Conservation (phyloP, 805 yeast genomes). For the Sugiyamaella floridensis region DNA sequence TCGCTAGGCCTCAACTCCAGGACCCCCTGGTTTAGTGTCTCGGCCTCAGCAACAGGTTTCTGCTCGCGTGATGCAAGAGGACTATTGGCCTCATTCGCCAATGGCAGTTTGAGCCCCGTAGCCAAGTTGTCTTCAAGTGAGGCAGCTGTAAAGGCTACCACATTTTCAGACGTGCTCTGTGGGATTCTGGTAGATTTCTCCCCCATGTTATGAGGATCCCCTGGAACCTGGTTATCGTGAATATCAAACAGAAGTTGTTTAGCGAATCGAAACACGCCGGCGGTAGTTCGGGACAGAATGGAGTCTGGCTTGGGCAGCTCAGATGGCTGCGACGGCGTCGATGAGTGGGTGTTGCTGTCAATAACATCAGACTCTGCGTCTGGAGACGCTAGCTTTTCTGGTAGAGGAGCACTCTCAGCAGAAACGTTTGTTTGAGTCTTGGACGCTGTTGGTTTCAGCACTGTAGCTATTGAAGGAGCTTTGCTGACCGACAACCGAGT, state of each 20-base stretch:
- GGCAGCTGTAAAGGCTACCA: no score
- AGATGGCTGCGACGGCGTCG: not conserved
- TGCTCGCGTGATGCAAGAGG: not conserved
- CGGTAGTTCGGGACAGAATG: conserved; percentile 8
- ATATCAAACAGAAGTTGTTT: conserved; percentile 17
- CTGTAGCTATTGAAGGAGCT: no score
- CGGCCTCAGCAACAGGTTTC: not conserved
- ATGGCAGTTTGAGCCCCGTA: not conserved
- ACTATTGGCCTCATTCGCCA: not conserved
- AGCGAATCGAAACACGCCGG: conserved; percentile 16
- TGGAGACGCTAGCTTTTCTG: no score
- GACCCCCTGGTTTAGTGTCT: not conserved
- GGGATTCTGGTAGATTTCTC: not conserved
- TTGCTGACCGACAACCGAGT: no score
- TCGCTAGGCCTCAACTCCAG: not conserved
- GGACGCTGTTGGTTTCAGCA: no score
- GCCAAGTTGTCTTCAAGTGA: no score
- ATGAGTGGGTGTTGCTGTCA: not conserved
- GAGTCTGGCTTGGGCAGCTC: not conserved
- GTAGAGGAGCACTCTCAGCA: not conserved
- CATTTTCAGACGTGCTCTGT: not conserved
- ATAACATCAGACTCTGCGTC: no score
- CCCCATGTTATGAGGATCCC: not conserved
- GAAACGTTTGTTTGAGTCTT: not conserved
- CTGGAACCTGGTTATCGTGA: not conserved